Base-by-base conservation (phyloP, 148 eudicot genomes). In the Polygonum aviculare region DNA sequence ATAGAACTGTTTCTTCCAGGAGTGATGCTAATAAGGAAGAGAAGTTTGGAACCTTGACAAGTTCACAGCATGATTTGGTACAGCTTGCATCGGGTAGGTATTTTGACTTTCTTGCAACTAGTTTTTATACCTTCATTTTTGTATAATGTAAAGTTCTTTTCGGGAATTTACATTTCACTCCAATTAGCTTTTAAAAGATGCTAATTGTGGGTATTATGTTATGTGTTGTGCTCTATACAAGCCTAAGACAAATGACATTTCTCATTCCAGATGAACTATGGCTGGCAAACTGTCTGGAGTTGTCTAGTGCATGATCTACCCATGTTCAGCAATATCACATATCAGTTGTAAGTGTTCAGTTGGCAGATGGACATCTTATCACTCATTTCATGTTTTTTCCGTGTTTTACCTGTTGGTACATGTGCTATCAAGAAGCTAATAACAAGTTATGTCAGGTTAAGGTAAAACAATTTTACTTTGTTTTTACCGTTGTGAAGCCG, bases 271-370 rank as follows among this genome's bases (percentile, higher is more conserved):
- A 78, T 81, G 81, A 80, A 75, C 71, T 81, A 78, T 69, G 90
- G 92, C 41, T 94, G 97, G 98, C 89, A 85, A 72, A 80, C 85
- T 49, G 88, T 94, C 72, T 94, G 98, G 98, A 90, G 79, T 77
- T 86, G 85, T 81, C 85, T 94, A 70, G 81, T 92, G 74, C 90
- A 86, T 74, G 87, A 89, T 77, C 83, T 94, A 48, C 93, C 97
- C 39, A 79, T 83, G 49, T 88, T 92, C 84, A 83, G 91, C 76
- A 87, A 87, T 73, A 73, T 87, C 49, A 26, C 87, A 57, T 69
- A n/a, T n/a, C 87, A 67, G 84, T 92, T 82, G 98, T 94, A 94
- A 94, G 98, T 87, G 40, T 65, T 76, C 15, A 48, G 51, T 44
- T 35, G 82, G 81, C 92, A 91, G 86, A 71, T 88, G 84, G 87